Evolutionary conservation across 192 early-diverging fungal species (phyloP).

Genomic region (Coemansia sp.): DNA sequence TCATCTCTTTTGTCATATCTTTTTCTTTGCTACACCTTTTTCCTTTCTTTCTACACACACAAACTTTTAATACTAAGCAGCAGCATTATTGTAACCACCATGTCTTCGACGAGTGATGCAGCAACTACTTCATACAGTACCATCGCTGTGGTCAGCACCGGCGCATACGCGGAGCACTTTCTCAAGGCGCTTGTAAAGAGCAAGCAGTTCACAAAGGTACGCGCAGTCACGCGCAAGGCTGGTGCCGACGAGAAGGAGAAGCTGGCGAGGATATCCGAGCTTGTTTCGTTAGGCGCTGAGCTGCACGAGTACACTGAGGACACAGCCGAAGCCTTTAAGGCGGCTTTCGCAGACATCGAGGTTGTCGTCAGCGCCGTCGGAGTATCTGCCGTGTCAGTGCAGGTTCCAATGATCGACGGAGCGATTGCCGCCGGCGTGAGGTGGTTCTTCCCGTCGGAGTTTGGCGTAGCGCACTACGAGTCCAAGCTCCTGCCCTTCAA

Average conservation of each 20-base stretch:
- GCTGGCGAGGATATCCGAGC: conserved; percentile 12
- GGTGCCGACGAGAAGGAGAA: conserved; percentile 16
- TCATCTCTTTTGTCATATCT: background rate
- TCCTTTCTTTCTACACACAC: too few relatives aligned
- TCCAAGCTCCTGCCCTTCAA: conserved; percentile 38
- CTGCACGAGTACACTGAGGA: conserved; percentile 14
- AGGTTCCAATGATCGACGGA: conserved; percentile 42
- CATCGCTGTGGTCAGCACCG: conserved; percentile 44
- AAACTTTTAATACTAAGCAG: background rate
- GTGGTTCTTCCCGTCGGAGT: conserved; percentile 53
- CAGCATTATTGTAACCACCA: background rate
- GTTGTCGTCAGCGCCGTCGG: conserved; percentile 36
- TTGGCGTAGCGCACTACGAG: conserved; percentile 27
- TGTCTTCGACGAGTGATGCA: too few relatives aligned
- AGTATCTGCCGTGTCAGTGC: conserved; percentile 15
- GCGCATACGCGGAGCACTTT: conserved; percentile 35
- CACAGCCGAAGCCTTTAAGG: conserved; percentile 9
- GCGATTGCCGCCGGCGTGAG: conserved; percentile 30
- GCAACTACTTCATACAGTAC: conserved; percentile 15
- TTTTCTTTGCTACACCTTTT: background rate
- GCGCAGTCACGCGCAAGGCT: conserved; percentile 34
- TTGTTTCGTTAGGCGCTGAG: conserved; percentile 19
- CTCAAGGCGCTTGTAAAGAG: conserved; percentile 17
- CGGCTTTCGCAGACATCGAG: conserved; percentile 26
- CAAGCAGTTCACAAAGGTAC: conserved; percentile 21